A percentile compares a stretch with the other conserved stretches of the same genome.
Conservation (phyloP, 2,329 filamentous ascomycete genomes). For the Beauveria sp. region DNA sequence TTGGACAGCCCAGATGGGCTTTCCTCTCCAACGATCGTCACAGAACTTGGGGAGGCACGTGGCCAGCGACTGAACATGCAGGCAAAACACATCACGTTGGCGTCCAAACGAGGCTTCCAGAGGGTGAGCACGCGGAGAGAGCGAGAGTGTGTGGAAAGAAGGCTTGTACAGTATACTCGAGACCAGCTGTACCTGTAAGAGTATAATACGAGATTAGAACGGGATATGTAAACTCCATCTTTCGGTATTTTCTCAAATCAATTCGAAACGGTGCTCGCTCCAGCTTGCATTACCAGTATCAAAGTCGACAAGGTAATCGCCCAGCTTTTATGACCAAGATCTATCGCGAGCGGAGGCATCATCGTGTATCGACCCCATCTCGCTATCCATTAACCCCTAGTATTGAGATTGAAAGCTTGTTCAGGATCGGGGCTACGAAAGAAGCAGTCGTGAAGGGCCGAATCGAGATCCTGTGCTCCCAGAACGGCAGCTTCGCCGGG, state of each 20-base stretch:
- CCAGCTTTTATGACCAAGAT: background rate
- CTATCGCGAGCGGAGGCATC: too few relatives aligned
- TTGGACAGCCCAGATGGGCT: too few relatives aligned
- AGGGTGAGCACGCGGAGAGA: background rate
- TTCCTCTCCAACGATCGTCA: background rate
- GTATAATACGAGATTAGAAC: background rate
- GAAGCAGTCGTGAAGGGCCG: background rate
- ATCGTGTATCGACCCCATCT: background rate
- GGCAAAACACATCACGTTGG: background rate
- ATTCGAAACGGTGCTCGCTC: background rate
- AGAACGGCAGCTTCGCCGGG: conserved; percentile 3
- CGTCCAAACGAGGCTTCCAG: background rate
- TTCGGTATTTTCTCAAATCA: background rate
- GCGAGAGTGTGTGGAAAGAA: background rate
- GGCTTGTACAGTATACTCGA: background rate
- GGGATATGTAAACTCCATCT: background rate
- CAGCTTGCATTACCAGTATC: background rate
- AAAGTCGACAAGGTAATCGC: background rate
- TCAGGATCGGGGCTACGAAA: background rate
- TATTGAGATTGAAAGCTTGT: background rate
- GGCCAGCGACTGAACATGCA: background rate
- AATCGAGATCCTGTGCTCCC: background rate
- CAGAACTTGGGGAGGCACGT: background rate
- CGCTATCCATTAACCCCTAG: background rate
- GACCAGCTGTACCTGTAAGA: background rate